Conservation (phyloP, 805 yeast genomes). For the Metschnikowia lunata region DNA sequence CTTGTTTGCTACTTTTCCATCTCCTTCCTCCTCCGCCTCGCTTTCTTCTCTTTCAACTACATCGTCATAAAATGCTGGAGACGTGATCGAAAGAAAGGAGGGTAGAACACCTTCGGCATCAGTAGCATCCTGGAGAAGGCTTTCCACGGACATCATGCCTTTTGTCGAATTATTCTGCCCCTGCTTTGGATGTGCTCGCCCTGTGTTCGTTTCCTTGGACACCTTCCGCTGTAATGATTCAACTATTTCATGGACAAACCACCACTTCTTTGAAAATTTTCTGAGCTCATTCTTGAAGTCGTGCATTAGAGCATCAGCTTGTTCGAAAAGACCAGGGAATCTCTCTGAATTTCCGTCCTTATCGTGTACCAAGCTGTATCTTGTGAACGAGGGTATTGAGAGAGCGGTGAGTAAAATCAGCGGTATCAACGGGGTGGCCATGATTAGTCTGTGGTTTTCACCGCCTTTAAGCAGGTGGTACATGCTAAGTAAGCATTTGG, state of each 20-base stretch:
- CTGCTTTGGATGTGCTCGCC: not conserved
- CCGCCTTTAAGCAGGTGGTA: slow-evolving; percentile 11
- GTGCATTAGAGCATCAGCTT: slow-evolving; percentile 2
- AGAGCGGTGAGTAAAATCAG: slow-evolving; percentile 16
- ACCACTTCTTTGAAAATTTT: slow-evolving; percentile 13
- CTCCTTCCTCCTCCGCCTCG: slow-evolving; percentile 4
- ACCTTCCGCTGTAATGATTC: slow-evolving; percentile 5
- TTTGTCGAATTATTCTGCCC: not conserved
- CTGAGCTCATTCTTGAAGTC: slow-evolving; percentile 10
- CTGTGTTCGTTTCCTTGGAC: too few relatives aligned
- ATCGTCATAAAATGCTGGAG: slow-evolving; percentile 19
- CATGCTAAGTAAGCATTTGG: slow-evolving; percentile 8
- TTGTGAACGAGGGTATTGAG: slow-evolving; percentile 15
- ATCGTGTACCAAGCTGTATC: slow-evolving; percentile 6
- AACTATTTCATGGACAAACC: slow-evolving; percentile 17
- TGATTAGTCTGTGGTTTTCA: slow-evolving; percentile 13
- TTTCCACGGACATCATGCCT: slow-evolving; percentile 9
- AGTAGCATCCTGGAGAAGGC: slow-evolving; percentile 10
- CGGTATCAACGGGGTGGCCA: slow-evolving; percentile 15
- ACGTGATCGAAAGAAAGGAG: slow-evolving; percentile 13
- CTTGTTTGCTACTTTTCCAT: not conserved
- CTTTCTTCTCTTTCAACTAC: slow-evolving; percentile 10
- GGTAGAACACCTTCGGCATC: slow-evolving; percentile 15
- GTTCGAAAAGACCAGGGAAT: not conserved
- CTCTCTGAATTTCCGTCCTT: not conserved